Conservation (phyloP, 306 rosid genomes). For the Carpinus fangiana region DNA sequence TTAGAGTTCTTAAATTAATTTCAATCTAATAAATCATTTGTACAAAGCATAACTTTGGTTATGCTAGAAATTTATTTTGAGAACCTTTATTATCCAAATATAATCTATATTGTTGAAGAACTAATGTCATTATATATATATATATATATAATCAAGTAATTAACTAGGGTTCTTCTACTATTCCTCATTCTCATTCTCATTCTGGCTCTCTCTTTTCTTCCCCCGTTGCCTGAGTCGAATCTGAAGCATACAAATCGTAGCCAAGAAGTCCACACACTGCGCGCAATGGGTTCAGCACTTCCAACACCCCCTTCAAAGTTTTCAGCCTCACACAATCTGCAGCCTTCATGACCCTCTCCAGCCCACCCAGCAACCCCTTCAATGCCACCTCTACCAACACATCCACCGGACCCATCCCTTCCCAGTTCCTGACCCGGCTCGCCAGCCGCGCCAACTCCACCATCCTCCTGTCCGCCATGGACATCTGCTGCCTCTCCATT, state of each 20-base stretch:
- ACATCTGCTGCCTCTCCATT: constrained; percentile 53
- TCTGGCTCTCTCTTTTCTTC: constrained; percentile 19
- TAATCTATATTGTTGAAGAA: too few relatives aligned
- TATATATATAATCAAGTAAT: too few relatives aligned
- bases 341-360: constrained; percentile 69
- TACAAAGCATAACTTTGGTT: too few relatives aligned
- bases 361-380: constrained; percentile 39
- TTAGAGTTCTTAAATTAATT: too few relatives aligned
- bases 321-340: constrained; percentile 77
- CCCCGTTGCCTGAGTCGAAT: constrained; percentile 51
- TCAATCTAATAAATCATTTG: too few relatives aligned
- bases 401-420: constrained; percentile 18
- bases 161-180: background rate
- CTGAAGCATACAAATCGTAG: constrained; percentile 40
- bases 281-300: constrained; percentile 56
- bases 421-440: constrained; percentile 1
- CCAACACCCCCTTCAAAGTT: constrained; percentile 62
- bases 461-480: constrained; percentile 58
- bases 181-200: background rate
- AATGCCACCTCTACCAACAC: constrained; percentile 41
- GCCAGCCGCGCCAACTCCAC: constrained; percentile 40
- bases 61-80: too few relatives aligned
- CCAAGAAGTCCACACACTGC: constrained; percentile 68
- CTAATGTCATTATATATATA: too few relatives aligned
- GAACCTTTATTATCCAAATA: too few relatives aligned